Base-by-base conservation (phyloP, 2,329 filamentous ascomycete genomes). In the Didymella lethalis region DNA sequence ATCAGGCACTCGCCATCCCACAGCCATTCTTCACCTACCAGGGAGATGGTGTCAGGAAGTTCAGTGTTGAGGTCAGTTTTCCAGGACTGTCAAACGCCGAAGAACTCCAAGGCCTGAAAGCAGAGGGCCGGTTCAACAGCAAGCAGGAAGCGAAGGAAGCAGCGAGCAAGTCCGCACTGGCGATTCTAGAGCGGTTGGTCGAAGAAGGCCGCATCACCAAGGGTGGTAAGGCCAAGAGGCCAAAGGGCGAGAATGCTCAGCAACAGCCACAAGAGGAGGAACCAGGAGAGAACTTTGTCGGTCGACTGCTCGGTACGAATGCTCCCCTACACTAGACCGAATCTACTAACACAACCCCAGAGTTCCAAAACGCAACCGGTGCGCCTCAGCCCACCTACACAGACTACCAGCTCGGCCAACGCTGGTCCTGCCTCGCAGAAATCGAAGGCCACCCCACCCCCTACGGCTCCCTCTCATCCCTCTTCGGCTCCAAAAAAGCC, bases 71-170 rank as follows among this genome's bases (percentile, higher is more conserved):
- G 20, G 56, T 76, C 10, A 53, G 40, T 1, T 73, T 77, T 40
- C 63, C 65, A 3, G 64, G 64, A 4, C 41, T 71, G 4, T 40
- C 54, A 0, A 48, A 59, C 28, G 58, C 46, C 1, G 52, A 54
- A 3, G 64, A 66, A 38, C 23, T 64, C 11, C 64, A 71, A 16
- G 55, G 57, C 6, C 25, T 74, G 20, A 61, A 62, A 4, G 66
- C 65, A 11, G 28, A 62, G 7, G 69, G 68, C 2, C 65, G 62
- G 16, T 79, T 71, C 61, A 63, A 65, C 7, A 78, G 68, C 38
- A 81, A 82, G 68, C 77, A 77, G 57, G 77, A 79, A 48, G 79
- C 78, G 0, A 81, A 79, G 55, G 80, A 82, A 56, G 74, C 68
- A 1, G 48, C 78, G 23, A 75, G 74, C 41, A 71, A 72, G 64